Evolutionary conservation across 495 filamentous ascomycete species (phyloP), one percentile per base, ranked within the genome.

Genomic region (Cercophora samala): DNA sequence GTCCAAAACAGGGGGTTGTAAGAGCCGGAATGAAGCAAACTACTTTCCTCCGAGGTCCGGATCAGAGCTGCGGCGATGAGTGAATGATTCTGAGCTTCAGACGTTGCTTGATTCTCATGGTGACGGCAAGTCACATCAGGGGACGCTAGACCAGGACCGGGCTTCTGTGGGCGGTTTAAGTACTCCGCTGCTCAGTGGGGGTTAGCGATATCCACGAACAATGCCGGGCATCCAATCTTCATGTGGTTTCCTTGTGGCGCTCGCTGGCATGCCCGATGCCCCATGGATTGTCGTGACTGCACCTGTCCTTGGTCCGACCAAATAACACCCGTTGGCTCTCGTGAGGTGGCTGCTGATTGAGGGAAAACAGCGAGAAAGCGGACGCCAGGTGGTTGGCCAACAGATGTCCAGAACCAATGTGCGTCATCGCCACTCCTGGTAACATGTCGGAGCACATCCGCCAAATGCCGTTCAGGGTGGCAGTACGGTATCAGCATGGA

Each of bases 81-180:
- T 60, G 42, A 62, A 26, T 21, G 29, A n/a, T 59, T 37, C 19
- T 32, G 37, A 62, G 42, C 46, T 62, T 64, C 59, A 58, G 67
- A 62, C 62, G 55, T 61, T 64, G 32, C 54, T 52, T 61, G 32
- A 55, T 53, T 65, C 67, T 69, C 67, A 69, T 66, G 59, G 63
- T 69, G 67, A 69, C 67, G 67, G 63, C 23, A 65, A 46, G 55
- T 26, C 37, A 56, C 22, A 55, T 37, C 60, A 62, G 29, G 26
- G 26, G 29, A 42, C 60, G 29, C 60, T 62, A 62, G 60, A 29
- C 60, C 29, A 46, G 29, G 60, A 46, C 60, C 29, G 60, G 58
- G 60, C 18, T 29, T 19, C 26, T 29, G n/a, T 19, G 37, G 37
- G 37, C 37, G 37, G 37, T 46, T 46, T 46, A 46, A 62, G 60